Base-by-base conservation (phyloP, 176 grass and related monocot species). In the Carex kokanica region DNA sequence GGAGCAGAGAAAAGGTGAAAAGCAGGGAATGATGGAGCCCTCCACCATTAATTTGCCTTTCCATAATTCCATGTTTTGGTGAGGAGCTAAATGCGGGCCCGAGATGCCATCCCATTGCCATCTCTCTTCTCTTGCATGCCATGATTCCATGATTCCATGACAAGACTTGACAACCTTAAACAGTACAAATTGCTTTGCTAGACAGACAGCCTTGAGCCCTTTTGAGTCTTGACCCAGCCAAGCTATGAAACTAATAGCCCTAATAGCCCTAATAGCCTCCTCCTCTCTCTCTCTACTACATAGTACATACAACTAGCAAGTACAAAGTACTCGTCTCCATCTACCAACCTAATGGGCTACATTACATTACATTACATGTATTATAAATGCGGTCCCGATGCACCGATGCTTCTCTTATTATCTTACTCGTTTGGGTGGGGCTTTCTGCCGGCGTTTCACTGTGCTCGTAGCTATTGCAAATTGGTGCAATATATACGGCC, bases 141-240 rank as follows among this genome's bases (percentile, higher is more conserved):
- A 75, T 75, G 70, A 74, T 61, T 82, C 79, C 79, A 77, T 85
- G 83, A 85, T 62, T 82, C 80, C 80, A 77, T 85, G 83, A 85
- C 68, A 85, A 85, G 83, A 85, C 83, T 85, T 85, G 83, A 77
- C 83, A 78, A 52, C 83, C 83, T 85, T 85, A 85, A 85, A 85
- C 83, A 85, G 83, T 85, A 85, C 31, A 85, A 63, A 85, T 27
- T 64, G 34, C 36, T 78, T 47, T 64, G 67, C 56, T 78, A 60
- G 49, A 74, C 67, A 84, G 82, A 68, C 31, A 73, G 24, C 51
- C 82, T 62, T 43, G 41, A 43, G 41, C 41, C 41, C 41, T 43
- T 43, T 40, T 43, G 41, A 43, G 45, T 49, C 45, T 49, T 64
- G 79, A 60, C 79, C 34, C 49, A 60, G 12, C 32, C 31, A 77